These are phyloP conservation scores for Kazachstania bromeliacearum DNA, from an alignment of 805 yeast species.

Conservation along the genomic window DNA sequence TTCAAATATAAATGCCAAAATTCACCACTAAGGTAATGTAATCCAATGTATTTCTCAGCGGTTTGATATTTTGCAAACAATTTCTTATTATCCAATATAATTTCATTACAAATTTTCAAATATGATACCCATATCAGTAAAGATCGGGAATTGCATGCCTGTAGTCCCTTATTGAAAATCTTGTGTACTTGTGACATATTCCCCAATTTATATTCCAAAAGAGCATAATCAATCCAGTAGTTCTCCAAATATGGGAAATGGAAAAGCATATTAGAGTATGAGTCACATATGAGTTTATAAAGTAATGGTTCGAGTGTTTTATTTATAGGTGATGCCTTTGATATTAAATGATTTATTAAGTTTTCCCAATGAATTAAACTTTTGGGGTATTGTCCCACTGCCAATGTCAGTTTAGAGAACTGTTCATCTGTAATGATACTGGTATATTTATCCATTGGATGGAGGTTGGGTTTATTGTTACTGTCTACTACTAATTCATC, in stretches of 20 bases:
- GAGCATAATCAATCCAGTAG: slow-evolving; percentile 28
- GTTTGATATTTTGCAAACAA: slow-evolving; percentile 23
- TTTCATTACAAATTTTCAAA: slow-evolving; percentile 24
- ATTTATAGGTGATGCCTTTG: slow-evolving; percentile 20
- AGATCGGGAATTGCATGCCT: slow-evolving; percentile 22
- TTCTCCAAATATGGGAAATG: slow-evolving; percentile 28
- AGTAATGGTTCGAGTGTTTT: slow-evolving; percentile 17
- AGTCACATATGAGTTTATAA: slow-evolving; percentile 14
- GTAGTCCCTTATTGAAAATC: slow-evolving; percentile 19
- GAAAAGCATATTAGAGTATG: slow-evolving; percentile 24
- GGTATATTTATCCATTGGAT: slow-evolving; percentile 19
- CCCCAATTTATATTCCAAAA: slow-evolving; percentile 27
- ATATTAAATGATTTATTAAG: slow-evolving; percentile 19
- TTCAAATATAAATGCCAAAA: slow-evolving; percentile 29
- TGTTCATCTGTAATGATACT: slow-evolving; percentile 13
- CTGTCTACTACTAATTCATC: neutral
- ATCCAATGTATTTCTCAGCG: slow-evolving; percentile 27
- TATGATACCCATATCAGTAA: slow-evolving; percentile 27
- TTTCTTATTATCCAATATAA: slow-evolving; percentile 14
- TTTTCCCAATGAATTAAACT: slow-evolving; percentile 26
- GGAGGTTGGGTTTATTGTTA: neutral
- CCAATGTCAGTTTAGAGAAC: slow-evolving; percentile 20
- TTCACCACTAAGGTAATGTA: slow-evolving; percentile 28
- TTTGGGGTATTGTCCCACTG: slow-evolving; percentile 21
- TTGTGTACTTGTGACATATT: slow-evolving; percentile 19